phyloP scores from a whole-genome alignment of 2,329 filamentous ascomycete species.

The Curvularia lunata region DNA sequence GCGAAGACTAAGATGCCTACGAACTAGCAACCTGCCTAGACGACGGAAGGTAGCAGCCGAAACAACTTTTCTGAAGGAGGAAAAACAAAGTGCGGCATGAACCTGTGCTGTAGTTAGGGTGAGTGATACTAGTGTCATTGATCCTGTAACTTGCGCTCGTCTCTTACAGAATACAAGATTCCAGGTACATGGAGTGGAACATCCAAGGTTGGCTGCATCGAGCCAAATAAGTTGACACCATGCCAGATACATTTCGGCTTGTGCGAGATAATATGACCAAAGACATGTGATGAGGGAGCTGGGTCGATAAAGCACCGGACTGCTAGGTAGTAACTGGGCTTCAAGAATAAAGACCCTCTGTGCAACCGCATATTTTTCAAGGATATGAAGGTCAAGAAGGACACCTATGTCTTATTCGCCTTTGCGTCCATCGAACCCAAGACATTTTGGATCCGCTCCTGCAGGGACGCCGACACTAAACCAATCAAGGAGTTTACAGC shows the following conservation, averaged over 20 bases:
- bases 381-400: conserved; percentile 35
- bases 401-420: conserved; percentile 47
- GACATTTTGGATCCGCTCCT: neutral
- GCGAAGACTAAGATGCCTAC: too few species aligned
- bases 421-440: conserved; percentile 28
- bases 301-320: neutral
- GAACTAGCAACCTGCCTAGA: too few species aligned
- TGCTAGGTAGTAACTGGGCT: neutral
- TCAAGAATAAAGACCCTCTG: conserved; percentile 36
- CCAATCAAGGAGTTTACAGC: neutral
- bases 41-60: too few species aligned
- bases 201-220: neutral
- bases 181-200: conserved; percentile 30
- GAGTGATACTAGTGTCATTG: neutral
- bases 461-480: neutral
- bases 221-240: conserved; percentile 24
- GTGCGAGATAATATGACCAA: conserved; percentile 25
- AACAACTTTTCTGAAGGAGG: conserved; percentile 8
- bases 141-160: neutral
- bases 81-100: conserved; percentile 20
- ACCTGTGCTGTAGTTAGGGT: conserved; percentile 24
- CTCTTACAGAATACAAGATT: neutral
- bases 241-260: conserved; percentile 48
- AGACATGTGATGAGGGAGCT: neutral
- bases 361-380: conserved; percentile 18